Base-by-base conservation (phyloP, 352 stramenopile genomes). In the Phytophthora nicotianae region DNA sequence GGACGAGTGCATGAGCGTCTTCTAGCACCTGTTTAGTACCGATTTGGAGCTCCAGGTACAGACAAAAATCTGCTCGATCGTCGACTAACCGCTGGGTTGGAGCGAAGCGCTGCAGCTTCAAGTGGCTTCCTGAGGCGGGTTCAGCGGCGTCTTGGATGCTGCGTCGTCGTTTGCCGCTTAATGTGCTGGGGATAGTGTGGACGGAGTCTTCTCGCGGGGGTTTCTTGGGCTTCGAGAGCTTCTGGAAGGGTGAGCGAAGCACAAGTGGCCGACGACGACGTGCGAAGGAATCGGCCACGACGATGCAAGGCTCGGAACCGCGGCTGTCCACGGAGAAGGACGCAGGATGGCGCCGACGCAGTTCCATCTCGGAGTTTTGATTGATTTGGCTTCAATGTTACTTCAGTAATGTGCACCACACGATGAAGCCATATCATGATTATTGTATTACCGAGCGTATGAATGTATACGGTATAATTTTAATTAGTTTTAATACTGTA, bases 1-100 rank as follows among this genome's bases (percentile, higher is more conserved):
- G 63, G 1, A 89, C 53, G 1, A 82, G 41, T 4, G 51, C 66
- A 51, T 89, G 76, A 2, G 64, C 68, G 32, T 74, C 62, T 55
- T 74, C 69, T 21, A 68, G 50, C 23, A 38, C 20, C 2, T 58
- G 21, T 45, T 43, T 24, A 8, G 21, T 47, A 35, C 2, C 19
- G 42, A 60, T 11, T 51, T 20, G n/a, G 14, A 40, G 26, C 38
- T 80, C 71, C 33, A 75, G 27, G 50, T 78, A 80, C 35, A 83
- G 58, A 37, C 71, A 79, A 17, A 76, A 77, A 48, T 83, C 74
- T 1, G 74, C 72, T 11, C 65, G 46, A 24, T 72, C 66, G 13
- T 72, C 69, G 48, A 66, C 60, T 13, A 72, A 68, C 41, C 62
- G 46, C 42, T 75, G 64, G 2, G 64, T 43, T 1, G 58, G 64